phyloP scores from a whole-genome alignment of 139 green algal species.

The Picochlorum sp. region DNA sequence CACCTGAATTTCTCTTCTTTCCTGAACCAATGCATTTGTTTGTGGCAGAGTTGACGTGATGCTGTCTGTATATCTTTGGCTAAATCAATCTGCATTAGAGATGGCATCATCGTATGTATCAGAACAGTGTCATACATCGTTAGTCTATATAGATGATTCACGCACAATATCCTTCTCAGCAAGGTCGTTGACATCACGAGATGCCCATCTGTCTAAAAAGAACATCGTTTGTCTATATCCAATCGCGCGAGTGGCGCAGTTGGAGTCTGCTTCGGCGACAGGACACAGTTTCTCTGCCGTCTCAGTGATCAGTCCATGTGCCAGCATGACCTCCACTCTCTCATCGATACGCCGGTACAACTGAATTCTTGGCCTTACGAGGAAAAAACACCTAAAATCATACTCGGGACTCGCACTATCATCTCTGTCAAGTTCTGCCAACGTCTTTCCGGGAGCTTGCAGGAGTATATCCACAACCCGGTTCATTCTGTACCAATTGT shows the following conservation, averaged over 20 bases:
- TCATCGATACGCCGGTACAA: constrained; percentile 68
- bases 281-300: constrained; percentile 36
- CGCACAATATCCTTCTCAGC: neutral
- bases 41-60: constrained; percentile 59
- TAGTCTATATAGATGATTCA: neutral
- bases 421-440: constrained; percentile 29
- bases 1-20: constrained; percentile 51
- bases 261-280: constrained; percentile 42
- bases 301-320: constrained; percentile 28
- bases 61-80: constrained; percentile 48
- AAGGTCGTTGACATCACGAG: neutral
- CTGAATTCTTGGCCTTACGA: constrained; percentile 52
- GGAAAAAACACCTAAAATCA: constrained; percentile 73
- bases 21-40: constrained; percentile 76
- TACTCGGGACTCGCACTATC: constrained; percentile 33
- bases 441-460: constrained; percentile 31
- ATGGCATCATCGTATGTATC: neutral
- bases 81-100: constrained; percentile 24
- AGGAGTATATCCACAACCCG: constrained; percentile 69
- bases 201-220: constrained; percentile 17
- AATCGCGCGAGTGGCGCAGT: constrained; percentile 60
- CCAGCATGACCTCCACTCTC: constrained; percentile 74
- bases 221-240: constrained; percentile 56
- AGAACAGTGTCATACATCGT: constrained; percentile 3
- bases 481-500: constrained; percentile 88